Base-by-base conservation (phyloP, 176 grass and related monocot genomes). In the Olyra latifolia region DNA sequence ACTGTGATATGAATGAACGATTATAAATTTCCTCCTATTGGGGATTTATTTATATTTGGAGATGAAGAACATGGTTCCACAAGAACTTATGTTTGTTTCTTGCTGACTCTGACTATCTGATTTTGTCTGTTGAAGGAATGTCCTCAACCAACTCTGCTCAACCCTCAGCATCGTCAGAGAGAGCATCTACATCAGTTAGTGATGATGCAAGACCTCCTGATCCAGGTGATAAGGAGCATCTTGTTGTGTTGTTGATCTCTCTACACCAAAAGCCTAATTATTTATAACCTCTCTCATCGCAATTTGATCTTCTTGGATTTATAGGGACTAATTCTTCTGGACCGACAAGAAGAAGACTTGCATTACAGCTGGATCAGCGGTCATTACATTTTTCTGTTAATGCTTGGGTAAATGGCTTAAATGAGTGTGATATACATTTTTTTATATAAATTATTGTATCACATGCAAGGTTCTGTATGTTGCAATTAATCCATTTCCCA, bases 331-430 rank as follows among this genome's bases (percentile, higher is more conserved):
- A 61, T 91, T 69, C 80, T 84, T 68, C 71, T 76, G 78, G 59
- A 83, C 69, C 40, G 3, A 40, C 89, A 80, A 45, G 62, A 83
- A 83, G 81, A 10, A 84, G 69, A 62, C 57, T 81, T 77, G 76
- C 90, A 50, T 61, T 94, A 66, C 89, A 84, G 70, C 84, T 99
- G 82, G 90, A 99, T 82, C 78, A 72, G 63, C 87, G 81, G 66
- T 91, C 93, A 78, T 91, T 99, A 70, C 86, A 91, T 82, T 95
- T 99, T 88, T 86, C 93, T 43, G 66, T 95, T 58, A 88, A 68
- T 90, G 92, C 92, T 88, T 99, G 97, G 97, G 97, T 99, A 99
- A 78, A 72, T 59, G 78, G n/a, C 55, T 80, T 55, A 40, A 68
- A 41, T 46, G 8, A 23, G n/a, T 76, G 44, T 41, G 7, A 64